Percentiles rank a stretch among this genome's conserved stretches.
Evolutionary conservation across 148 eudicot genomes (phyloP).

Genomic region (Heliosperma pusillum): DNA sequence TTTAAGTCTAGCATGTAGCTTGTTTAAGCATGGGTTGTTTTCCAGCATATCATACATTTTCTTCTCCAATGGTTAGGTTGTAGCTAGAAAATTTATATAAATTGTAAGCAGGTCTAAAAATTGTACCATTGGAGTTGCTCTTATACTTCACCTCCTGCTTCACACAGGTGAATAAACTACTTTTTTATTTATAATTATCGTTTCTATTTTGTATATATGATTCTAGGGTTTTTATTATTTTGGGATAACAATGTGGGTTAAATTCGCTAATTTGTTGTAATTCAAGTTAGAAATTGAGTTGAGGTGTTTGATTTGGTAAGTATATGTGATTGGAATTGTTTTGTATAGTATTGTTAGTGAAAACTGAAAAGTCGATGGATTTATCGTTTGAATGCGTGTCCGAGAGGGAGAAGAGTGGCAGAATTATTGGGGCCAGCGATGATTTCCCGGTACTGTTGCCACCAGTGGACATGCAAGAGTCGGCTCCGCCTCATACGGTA

Average conservation of each 20-base stretch:
- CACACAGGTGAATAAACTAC: constrained; percentile 34
- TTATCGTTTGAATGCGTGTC: constrained; percentile 24
- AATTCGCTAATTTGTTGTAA: not conserved
- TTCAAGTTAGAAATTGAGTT: constrained; percentile 8
- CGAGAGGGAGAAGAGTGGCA: not conserved
- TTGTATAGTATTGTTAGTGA: constrained; percentile 13
- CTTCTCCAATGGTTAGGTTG: too few species aligned
- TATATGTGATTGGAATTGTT: not conserved
- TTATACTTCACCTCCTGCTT: constrained; percentile 24
- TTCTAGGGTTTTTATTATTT: constrained; percentile 15
- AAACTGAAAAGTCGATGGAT: constrained; percentile 34
- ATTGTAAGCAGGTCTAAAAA: too few species aligned
- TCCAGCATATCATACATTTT: too few species aligned
- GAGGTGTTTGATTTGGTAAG: not conserved
- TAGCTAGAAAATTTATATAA: too few species aligned
- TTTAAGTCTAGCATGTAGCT: too few species aligned
- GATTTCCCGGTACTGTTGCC: not conserved
- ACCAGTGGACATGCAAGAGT: too few species aligned
- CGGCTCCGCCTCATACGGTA: constrained; percentile 15
- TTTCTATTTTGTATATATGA: not conserved
- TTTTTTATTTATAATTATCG: too few species aligned
- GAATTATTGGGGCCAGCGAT: not conserved
- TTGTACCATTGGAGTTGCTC: too few species aligned
- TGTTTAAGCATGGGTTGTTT: too few species aligned
- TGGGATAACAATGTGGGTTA: not conserved